These are phyloP conservation scores for Coemansia sp. DNA, from an alignment of 192 early-diverging fungal species.

Conservation along the genomic window DNA sequence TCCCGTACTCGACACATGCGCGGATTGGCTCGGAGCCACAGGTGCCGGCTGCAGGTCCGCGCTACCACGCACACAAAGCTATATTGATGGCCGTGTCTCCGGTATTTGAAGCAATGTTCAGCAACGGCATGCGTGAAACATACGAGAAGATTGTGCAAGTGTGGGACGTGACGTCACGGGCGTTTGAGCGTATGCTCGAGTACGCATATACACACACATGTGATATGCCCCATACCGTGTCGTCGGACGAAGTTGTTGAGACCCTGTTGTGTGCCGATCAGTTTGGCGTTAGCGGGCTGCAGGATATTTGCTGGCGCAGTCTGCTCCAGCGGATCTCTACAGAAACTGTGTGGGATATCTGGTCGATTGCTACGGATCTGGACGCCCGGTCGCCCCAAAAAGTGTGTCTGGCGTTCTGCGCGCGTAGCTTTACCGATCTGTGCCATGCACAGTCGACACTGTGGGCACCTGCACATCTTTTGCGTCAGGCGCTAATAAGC, in stretches of 20 bases:
- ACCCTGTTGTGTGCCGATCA: conserved; percentile 51
- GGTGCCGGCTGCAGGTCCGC: conserved; percentile 14
- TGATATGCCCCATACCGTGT: conserved; percentile 23
- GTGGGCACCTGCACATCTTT: conserved; percentile 44
- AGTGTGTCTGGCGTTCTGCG: conserved; percentile 33
- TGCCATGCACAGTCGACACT: conserved; percentile 25
- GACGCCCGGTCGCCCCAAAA: conserved; percentile 31
- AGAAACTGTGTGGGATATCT: conserved; percentile 53
- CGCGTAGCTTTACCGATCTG: conserved; percentile 40
- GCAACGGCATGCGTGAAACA: conserved; percentile 62
- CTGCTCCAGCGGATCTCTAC: conserved; percentile 15
- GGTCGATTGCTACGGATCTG: conserved; percentile 44
- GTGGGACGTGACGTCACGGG: conserved; percentile 51
- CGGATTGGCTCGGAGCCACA: conserved; percentile 15
- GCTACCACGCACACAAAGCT: conserved; percentile 55
- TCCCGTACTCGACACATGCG: conserved; percentile 31
- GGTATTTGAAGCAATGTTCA: conserved; percentile 59
- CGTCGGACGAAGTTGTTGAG: conserved; percentile 46
- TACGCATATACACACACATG: conserved; percentile 49
- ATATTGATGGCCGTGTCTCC: conserved; percentile 55
- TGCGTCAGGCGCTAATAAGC: conserved; percentile 38
- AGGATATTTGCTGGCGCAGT: conserved; percentile 46
- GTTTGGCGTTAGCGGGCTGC: conserved; percentile 37
- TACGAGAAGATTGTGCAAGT: conserved; percentile 48
- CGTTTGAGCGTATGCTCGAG: conserved; percentile 51